These are phyloP conservation scores for Dothideomycetidae sp. DNA, from an alignment of 2,329 filamentous ascomycete species.

Conservation along the genomic window DNA sequence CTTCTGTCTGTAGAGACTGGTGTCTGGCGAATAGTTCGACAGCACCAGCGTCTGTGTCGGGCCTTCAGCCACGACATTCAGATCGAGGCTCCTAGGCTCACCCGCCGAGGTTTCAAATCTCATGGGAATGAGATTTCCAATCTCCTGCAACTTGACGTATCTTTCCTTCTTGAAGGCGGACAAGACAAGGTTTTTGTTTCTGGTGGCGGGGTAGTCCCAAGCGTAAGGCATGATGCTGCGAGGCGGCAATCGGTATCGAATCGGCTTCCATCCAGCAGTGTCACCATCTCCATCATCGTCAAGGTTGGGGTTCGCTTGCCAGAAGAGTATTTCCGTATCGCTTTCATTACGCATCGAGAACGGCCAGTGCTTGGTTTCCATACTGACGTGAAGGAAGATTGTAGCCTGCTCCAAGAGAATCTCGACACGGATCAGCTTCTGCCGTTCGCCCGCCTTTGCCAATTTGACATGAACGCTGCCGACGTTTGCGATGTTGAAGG, in stretches of 20 bases:
- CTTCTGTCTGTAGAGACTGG: constrained; percentile 70
- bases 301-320: constrained; percentile 81
- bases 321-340: constrained; percentile 92
- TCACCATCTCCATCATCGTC: constrained; percentile 81
- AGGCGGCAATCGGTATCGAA: constrained; percentile 80
- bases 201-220: constrained; percentile 98
- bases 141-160: constrained; percentile 89
- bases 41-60: constrained; percentile 89
- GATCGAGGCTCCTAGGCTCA: constrained; percentile 59
- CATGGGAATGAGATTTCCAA: constrained; percentile 90
- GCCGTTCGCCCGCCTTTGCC: constrained; percentile 75
- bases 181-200: constrained; percentile 84
- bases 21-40: constrained; percentile 84
- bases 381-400: constrained; percentile 78
- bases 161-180: constrained; percentile 65
- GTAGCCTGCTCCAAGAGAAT: constrained; percentile 86
- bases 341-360: constrained; percentile 99
- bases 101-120: constrained; percentile 59
- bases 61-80: constrained; percentile 89
- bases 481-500: constrained; percentile 92
- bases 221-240: constrained; percentile 98
- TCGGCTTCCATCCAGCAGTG: constrained; percentile 75
- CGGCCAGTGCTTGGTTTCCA: constrained; percentile 92
- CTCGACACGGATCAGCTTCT: constrained; percentile 75
- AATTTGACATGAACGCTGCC: constrained; percentile 89